Evolutionary conservation across 768 basidiomycete genomes (phyloP), one percentile per base, ranked within the genome.

Genomic region (Rhizopogon vinicolor): DNA sequence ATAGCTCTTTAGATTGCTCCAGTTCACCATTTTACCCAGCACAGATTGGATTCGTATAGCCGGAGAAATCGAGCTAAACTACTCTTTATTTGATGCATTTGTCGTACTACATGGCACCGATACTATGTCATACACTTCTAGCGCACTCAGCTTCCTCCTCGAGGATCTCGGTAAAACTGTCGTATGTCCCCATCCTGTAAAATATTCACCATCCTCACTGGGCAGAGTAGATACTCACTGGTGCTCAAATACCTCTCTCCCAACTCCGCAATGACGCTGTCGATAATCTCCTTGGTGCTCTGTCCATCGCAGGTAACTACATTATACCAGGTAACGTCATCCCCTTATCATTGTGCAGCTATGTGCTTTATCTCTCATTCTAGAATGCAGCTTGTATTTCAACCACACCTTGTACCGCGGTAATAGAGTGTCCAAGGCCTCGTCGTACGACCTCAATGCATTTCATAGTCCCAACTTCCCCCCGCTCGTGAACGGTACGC

Each of bases 101-200:
- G 85, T 98, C 18, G 75, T 97, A 31, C 72, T 96, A 18, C 93
- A 96, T 64, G 93, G 93, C 35, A 93, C 91, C 9, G 94, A 96
- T 64, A 93, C 91, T 1, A 93, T 94, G 90, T 84, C 85, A 16
- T 95, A 93, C 69, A 87, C 88, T 7, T 84, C 93, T 7, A 93
- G 91, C 48, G 92, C 93, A 3, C 77, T 96, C 39, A 90, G 89
- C 65, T 98, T 97, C 68, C 72, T 98, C 53, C 78, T 98, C 7
- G 93, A 97, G 72, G 93, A 97, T 60, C 79, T 98, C 3, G 92
- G 93, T 46, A 94, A 93, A 74, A 93, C 91, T 1, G 88, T 94
- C 63, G 90, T 91, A 76, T 39, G 76, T 60, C 14, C 52, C 35
- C 12, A 39, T 31, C 10, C 14, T 22, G 33, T 8, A 29, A 53